Conservation (phyloP, 164 flowering plant species). For the Euptelea pleiosperma region DNA sequence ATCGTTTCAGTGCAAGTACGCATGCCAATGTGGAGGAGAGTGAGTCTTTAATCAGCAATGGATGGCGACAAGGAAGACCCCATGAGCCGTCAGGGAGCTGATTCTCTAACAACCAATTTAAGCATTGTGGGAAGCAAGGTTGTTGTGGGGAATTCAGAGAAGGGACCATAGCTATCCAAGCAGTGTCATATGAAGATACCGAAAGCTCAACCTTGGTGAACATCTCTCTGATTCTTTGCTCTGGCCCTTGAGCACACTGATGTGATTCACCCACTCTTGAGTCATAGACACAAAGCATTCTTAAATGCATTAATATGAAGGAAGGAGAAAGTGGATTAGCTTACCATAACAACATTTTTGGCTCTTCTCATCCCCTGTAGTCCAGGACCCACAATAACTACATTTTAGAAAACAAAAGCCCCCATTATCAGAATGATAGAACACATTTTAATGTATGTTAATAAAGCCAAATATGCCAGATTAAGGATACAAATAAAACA, state of each 20-base stretch:
- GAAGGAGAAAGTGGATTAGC: background rate
- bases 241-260: slow-evolving; percentile 32
- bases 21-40: slow-evolving; percentile 76
- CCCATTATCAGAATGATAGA: too few relatives aligned
- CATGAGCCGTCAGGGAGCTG: slow-evolving; percentile 85
- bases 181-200: slow-evolving; percentile 86
- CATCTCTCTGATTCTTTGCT: slow-evolving; percentile 53
- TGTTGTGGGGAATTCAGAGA: slow-evolving; percentile 37
- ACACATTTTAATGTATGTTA: too few relatives aligned
- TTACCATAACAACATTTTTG: slow-evolving; percentile 3
- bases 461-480: too few relatives aligned
- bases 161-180: slow-evolving; percentile 98
- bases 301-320: background rate
- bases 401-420: too few relatives aligned
- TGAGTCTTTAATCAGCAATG: slow-evolving; percentile 49
- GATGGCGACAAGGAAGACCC: slow-evolving; percentile 50
- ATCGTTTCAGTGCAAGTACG: slow-evolving; percentile 71
- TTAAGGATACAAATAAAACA: too few relatives aligned
- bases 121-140: slow-evolving; percentile 71
- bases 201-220: slow-evolving; percentile 60
- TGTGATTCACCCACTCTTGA: background rate
- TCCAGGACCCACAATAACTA: too few relatives aligned
- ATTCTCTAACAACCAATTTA: slow-evolving; percentile 70
- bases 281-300: background rate
- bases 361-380: too few relatives aligned